Evolutionary conservation across 2,329 filamentous ascomycete species (phyloP), one percentile per base, ranked within the genome.

Genomic region (Fusarium globosum): DNA sequence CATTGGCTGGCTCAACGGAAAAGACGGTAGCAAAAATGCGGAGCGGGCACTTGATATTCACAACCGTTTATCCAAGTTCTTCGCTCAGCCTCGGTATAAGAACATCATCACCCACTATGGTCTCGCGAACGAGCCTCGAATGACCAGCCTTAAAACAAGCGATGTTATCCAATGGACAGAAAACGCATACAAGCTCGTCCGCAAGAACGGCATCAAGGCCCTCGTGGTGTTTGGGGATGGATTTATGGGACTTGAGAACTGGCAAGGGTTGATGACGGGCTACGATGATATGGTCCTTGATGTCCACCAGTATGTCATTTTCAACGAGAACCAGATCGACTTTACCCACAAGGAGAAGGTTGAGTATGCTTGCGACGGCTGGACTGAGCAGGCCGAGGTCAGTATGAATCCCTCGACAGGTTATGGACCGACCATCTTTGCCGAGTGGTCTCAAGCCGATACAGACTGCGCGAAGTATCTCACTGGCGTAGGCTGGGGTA

Each of bases 271-370:
- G 80, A 88, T 98, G 75, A 89, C 92, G 75, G 87, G 88, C 28
- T 88, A 93, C 79, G 87, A 92, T 52, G 89, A 91, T 72, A 86
- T 98, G 73, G 89, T 97, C 23, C 90, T 99, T n/a, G 96, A 99
- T 83, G 96, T 97, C 42, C 96, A 99, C 83, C 96, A 98, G 82
- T 99, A 99, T 82, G 94, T 97, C 79, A 98, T 98, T 82, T 99
- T 99, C 88, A 98, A 99, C 86, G 90, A 90, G 43, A 91, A 93
- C 74, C 94, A 97, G 82, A 93, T 99, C 79, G 89, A 90, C 53
- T 92, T 93, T 79, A 92, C 92, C 63, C 96, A 98, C 84, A 88
- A 91, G 62, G 88, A 92, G 74, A 98, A 98, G 84, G 88, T 98
- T 65, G 87, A 92, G 68, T 97, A 97, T 80, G 94, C 96, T 8